phyloP scores from a whole-genome alignment of 495 filamentous ascomycete species.

The Penicillium goetzii region DNA sequence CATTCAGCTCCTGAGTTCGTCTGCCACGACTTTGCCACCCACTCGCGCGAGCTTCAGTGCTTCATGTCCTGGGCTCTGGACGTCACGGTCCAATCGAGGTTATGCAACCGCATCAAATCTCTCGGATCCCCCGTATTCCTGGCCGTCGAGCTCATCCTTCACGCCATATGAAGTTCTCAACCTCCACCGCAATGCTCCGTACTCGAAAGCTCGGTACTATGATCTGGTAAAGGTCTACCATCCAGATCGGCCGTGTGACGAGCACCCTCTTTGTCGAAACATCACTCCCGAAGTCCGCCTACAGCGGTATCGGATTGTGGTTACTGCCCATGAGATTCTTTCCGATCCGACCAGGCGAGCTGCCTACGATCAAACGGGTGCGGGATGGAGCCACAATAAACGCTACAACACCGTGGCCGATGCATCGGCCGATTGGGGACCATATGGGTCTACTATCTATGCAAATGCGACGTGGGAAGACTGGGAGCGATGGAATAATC shows the following conservation, averaged over 20 bases:
- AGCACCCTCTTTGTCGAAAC: slow-evolving; percentile 52
- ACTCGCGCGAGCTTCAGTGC: slow-evolving; percentile 7
- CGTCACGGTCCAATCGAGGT: slow-evolving; percentile 16
- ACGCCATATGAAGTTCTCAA: slow-evolving; percentile 92
- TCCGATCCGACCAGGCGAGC: slow-evolving; percentile 75
- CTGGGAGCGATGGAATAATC: slow-evolving; percentile 86
- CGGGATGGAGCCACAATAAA: slow-evolving; percentile 70
- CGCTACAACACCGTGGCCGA: slow-evolving; percentile 21
- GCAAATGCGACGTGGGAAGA: slow-evolving; percentile 97
- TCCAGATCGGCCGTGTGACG: slow-evolving; percentile 69
- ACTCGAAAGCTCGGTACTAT: slow-evolving; percentile 82
- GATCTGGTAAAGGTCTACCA: slow-evolving; percentile 95
- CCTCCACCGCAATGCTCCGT: slow-evolving; percentile 62
- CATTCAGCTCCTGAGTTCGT: slow-evolving; percentile 35
- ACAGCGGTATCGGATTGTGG: slow-evolving; percentile 85
- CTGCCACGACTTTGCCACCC: slow-evolving; percentile 26
- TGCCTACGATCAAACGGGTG: slow-evolving; percentile 80
- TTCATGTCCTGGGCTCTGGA: slow-evolving; percentile 3
- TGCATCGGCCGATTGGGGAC: slow-evolving; percentile 27
- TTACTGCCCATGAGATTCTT: slow-evolving; percentile 88
- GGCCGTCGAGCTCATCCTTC: slow-evolving; percentile 42
- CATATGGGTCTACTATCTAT: slow-evolving; percentile 55
- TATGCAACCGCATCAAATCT: slow-evolving; percentile 41
- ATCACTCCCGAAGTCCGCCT: slow-evolving; percentile 61
- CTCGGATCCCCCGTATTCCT: slow-evolving; percentile 36